Evolutionary conservation across 352 stramenopile genomes (phyloP).

Genomic region (Elongisporangium undulatum): DNA sequence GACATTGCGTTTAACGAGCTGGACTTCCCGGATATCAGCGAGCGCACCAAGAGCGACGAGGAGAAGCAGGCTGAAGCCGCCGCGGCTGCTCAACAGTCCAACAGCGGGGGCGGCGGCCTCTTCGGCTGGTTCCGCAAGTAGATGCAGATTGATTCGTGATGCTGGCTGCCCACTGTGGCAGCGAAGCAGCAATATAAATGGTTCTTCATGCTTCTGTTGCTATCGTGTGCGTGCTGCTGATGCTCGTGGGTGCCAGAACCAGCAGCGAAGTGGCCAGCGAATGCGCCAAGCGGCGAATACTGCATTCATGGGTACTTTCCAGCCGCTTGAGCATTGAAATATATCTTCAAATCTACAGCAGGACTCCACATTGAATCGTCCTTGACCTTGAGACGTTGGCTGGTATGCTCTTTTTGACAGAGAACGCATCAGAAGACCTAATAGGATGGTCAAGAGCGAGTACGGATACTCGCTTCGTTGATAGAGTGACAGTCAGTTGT

Average conservation of each 20-base stretch:
- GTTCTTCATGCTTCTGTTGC: too few species aligned
- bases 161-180: too few species aligned
- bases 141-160: background rate
- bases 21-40: slow-evolving; percentile 69
- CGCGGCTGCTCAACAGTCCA: background rate
- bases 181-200: too few species aligned
- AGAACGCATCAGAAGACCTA: background rate
- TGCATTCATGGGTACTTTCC: too few species aligned
- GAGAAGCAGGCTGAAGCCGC: slow-evolving; percentile 48
- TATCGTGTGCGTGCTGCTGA: too few species aligned
- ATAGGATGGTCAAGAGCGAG: slow-evolving; percentile 17
- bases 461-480: slow-evolving; percentile 30
- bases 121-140: slow-evolving; percentile 85
- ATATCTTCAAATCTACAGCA: too few species aligned
- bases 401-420: background rate
- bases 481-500: slow-evolving; percentile 3
- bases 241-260: too few species aligned
- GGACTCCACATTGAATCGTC: slow-evolving; percentile 23
- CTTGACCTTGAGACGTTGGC: slow-evolving; percentile 12
- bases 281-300: too few species aligned
- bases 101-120: slow-evolving; percentile 25
- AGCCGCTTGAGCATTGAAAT: too few species aligned
- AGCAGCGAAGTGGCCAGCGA: too few species aligned
- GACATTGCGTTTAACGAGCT: slow-evolving; percentile 82
- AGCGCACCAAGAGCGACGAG: slow-evolving; percentile 72